Evolutionary conservation across 768 basidiomycete genomes (phyloP), one percentile per base, ranked within the genome.

Genomic region (Rhodotorula paludigena): DNA sequence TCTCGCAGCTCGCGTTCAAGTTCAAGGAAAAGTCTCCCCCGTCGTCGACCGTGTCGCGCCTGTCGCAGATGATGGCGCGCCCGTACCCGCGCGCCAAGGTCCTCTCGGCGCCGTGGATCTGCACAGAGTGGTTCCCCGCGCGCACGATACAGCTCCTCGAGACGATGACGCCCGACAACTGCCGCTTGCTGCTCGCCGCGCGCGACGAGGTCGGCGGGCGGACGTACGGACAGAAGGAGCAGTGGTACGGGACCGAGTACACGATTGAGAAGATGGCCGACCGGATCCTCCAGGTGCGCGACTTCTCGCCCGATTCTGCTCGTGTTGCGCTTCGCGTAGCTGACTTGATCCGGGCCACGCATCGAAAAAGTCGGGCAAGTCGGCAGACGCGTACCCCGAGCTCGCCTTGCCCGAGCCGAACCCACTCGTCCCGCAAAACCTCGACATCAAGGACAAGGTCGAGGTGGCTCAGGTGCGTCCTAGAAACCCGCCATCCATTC

Each of bases 201-300:
- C 85, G 85, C 76, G 84, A 83, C 49, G 84, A 85, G 67, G 87
- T 84, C 38, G 81, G 82, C 51, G 82, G 81, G 60, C 80, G 88
- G 60, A 77, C 79, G 33, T 84, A 78, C 41, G 77, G 77, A 51
- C 52, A 75, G 62, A 85, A 83, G 51, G 96, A 98, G 79, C 86
- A 87, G 49, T 92, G 91, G 85, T 99, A 99, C 78, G 90, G 88
- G 9, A 97, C 96, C 4, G 83, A 85, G 68, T 97, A 93, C 78
- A 81, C 81, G 42, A 85, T 93, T n/a, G 75, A 78, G 28, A 74
- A 73, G 60, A 75, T 80, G 38, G 58, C 68, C 14, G 84, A 89
- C 72, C 82, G 83, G 33, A 87, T 93, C 74, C 69, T 89, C 44
- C 73, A 76, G 44, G 80, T 84, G 77, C 83, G 23, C 51, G 59